These are phyloP conservation scores for Naganishia vaughanmartiniae DNA, from an alignment of 768 basidiomycete species.

Conservation along the genomic window DNA sequence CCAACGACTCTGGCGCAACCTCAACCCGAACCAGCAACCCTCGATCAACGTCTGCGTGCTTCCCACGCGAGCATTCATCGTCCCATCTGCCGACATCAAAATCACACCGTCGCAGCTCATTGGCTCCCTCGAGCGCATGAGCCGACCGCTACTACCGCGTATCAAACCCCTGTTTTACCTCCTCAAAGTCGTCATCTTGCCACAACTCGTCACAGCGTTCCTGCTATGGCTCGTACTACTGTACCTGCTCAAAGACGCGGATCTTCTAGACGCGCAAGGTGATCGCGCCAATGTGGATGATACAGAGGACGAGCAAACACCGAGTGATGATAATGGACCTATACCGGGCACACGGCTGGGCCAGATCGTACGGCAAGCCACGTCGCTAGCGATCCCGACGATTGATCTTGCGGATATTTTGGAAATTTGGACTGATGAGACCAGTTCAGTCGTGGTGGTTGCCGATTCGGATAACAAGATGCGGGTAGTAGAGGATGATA, in stretches of 20 bases:
- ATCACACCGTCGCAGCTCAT: slow-evolving; percentile 44
- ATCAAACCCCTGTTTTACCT: slow-evolving; percentile 66
- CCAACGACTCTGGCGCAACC: slow-evolving; percentile 38
- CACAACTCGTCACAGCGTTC: slow-evolving; percentile 73
- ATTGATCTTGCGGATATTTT: slow-evolving; percentile 8
- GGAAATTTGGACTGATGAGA: slow-evolving; percentile 10
- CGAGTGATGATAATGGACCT: neutral
- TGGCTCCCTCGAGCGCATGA: slow-evolving; percentile 37
- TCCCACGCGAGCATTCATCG: slow-evolving; percentile 4
- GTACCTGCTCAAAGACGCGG: slow-evolving; percentile 85
- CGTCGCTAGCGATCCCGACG: slow-evolving; percentile 5
- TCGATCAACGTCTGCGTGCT: slow-evolving; percentile 29
- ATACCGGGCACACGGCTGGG: slow-evolving; percentile 10
- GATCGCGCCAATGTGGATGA: slow-evolving; percentile 45
- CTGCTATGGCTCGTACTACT: slow-evolving; percentile 72
- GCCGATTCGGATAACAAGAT: slow-evolving; percentile 20
- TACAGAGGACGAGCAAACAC: neutral
- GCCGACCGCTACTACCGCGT: slow-evolving; percentile 42
- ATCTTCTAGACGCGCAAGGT: slow-evolving; percentile 79
- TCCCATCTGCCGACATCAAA: slow-evolving; percentile 33
- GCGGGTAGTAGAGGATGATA: neutral
- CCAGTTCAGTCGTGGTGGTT: neutral
- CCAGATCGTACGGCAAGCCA: slow-evolving; percentile 6
- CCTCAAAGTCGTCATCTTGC: slow-evolving; percentile 76
- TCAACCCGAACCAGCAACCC: slow-evolving; percentile 43